phyloP scores from a whole-genome alignment of 805 yeast species.

The Blastobotrys robertii region DNA sequence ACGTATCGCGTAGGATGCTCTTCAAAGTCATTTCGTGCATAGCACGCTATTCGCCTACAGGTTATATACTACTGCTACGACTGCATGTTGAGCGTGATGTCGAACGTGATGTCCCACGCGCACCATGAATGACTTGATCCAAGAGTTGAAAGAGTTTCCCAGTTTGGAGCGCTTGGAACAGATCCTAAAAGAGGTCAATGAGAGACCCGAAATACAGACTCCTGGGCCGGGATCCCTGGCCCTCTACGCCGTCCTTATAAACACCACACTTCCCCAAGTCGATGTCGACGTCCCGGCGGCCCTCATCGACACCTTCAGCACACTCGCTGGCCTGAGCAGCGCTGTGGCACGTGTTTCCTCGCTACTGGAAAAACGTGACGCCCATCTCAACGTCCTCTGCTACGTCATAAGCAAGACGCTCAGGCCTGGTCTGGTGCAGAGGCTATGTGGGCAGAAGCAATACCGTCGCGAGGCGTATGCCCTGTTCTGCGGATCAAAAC shows the following conservation, averaged over 20 bases:
- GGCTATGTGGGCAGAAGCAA: not conserved
- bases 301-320: not conserved
- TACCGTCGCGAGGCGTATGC: not conserved
- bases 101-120: no score
- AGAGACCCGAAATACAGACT: not conserved
- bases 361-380: not conserved
- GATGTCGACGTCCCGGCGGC: not conserved
- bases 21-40: no score
- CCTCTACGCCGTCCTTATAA: conserved; percentile 3
- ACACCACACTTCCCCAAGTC: conserved; percentile 4
- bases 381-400: conserved; percentile 2
- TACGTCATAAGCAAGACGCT: not conserved
- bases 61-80: no score
- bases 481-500: conserved; percentile 7
- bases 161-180: conserved; percentile 1
- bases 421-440: not conserved
- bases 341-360: not conserved
- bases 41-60: no score
- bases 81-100: no score
- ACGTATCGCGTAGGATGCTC: no score
- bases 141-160: not conserved
- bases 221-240: conserved; percentile 2
- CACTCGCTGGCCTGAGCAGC: conserved; percentile 3
- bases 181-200: not conserved
- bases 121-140: not conserved